Base-by-base conservation (phyloP, 2,329 filamentous ascomycete species). In the Epichloe typhina region DNA sequence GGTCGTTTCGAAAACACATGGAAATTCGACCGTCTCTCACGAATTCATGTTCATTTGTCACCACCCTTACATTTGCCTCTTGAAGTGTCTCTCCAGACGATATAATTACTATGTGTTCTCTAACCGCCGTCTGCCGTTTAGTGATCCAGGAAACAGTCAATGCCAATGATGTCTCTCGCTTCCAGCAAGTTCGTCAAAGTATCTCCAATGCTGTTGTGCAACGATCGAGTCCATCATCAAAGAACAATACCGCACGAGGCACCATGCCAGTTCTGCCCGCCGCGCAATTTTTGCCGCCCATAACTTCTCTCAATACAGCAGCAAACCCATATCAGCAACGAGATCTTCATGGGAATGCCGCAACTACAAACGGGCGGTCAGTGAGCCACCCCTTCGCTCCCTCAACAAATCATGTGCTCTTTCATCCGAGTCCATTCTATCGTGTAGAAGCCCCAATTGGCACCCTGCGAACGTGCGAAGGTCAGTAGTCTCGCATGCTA, bases 341-440 rank as follows among this genome's bases (percentile, higher is more conserved):
- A 36, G 54, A 55, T 23, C 52, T 50, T 15, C 54, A 58, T 48
- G 50, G 53, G 21, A 46, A 35, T n/a, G 21, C 50, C 9, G 44
- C 42, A 15, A 35, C 55, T 26, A 41, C 56, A 46, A 60, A 59
- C 40, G 55, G 58, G 21, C 58, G 59, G 49, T 51, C 58, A 6
- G 39, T 53, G 21, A 49, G 50, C 23, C 31, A 40, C 15, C 52
- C 58, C 17, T 61, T 56, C 42, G 52, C 52, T 35, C 51, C 55
- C 9, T 47, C 52, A 33, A 54, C 46, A 26, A 50, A 49, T 40
- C 37, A 47, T 11, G 50, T 67, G 19, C 52, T 55, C 11, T 76
- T 74, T 70, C 91, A 87, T 61, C 66, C 80, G 4, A 95, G 88
- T 60, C 91, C 93, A 0, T 98, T 96, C 66, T 96, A 91, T 62